These are phyloP conservation scores for Volvox carteri DNA, from an alignment of 163 green algal species.

Conservation along the genomic window DNA sequence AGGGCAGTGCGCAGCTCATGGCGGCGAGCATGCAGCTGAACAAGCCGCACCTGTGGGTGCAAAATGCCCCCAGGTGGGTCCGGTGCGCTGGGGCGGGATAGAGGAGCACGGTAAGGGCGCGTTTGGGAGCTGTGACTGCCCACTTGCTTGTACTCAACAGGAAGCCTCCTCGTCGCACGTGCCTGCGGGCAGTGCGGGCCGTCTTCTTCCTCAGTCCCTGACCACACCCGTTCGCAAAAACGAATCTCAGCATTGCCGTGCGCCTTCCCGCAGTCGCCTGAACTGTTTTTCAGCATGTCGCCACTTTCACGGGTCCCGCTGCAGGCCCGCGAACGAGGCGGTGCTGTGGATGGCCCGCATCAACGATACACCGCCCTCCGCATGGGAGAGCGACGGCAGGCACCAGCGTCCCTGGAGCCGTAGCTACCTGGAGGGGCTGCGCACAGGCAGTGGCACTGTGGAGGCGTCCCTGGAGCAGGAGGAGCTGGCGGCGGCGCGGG, in stretches of 20 bases:
- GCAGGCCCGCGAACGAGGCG: slow-evolving; percentile 40
- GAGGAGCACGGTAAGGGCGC: too few species aligned
- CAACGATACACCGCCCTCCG: not conserved
- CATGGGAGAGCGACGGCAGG: slow-evolving; percentile 30
- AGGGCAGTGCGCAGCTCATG: slow-evolving; percentile 40
- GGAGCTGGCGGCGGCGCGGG: not conserved
- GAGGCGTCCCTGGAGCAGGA: slow-evolving; percentile 42
- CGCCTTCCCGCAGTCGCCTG: too few species aligned
- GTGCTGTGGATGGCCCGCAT: slow-evolving; percentile 4
- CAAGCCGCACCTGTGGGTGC: slow-evolving; percentile 41
- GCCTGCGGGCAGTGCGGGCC: too few species aligned
- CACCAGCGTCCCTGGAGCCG: not conserved
- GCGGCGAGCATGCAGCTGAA: not conserved
- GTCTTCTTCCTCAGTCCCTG: too few species aligned
- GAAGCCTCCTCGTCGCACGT: too few species aligned
- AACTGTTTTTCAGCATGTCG: too few species aligned
- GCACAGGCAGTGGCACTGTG: slow-evolving; percentile 10
- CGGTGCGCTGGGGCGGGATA: not conserved
- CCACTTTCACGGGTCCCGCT: too few species aligned
- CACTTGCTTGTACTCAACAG: too few species aligned
- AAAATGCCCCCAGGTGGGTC: slow-evolving; percentile 11
- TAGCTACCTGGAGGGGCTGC: slow-evolving; percentile 48
- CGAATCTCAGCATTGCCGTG: too few species aligned
- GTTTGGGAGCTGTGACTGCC: too few species aligned
- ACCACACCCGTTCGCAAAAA: too few species aligned